A percentile compares a stretch with the other conserved stretches of the same genome.
phyloP scores from a whole-genome alignment of 208 protist species.

The Wallacemonas sp. region DNA sequence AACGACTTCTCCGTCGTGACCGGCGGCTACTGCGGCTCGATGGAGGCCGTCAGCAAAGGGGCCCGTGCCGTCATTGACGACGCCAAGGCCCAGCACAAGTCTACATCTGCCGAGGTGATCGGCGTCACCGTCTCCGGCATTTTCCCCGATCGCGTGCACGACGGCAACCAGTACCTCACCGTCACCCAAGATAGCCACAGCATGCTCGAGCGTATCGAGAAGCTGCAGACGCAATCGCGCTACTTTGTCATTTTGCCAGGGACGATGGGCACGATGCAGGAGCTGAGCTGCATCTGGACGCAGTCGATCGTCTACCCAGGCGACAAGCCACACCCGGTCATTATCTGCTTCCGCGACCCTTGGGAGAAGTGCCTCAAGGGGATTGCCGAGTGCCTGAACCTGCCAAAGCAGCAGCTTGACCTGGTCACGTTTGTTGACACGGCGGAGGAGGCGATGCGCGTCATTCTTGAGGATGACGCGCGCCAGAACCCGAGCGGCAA shows the following conservation, averaged over 20 bases:
- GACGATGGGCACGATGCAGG: conserved; percentile 67
- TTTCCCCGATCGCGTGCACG: conserved; percentile 50
- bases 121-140: conserved; percentile 50
- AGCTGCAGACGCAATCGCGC: conserved; percentile 55
- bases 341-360: conserved; percentile 71
- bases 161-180: conserved; percentile 70
- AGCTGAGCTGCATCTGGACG: conserved; percentile 68
- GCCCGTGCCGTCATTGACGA: conserved; percentile 42
- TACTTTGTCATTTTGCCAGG: conserved; percentile 70
- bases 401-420: conserved; percentile 30
- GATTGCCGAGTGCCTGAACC: conserved; percentile 32
- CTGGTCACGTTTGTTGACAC: conserved; percentile 65
- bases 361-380: conserved; percentile 58
- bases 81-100: neutral
- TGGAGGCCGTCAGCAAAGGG: conserved; percentile 75
- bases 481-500: neutral
- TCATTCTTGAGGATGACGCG: conserved; percentile 44
- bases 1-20: conserved; percentile 59
- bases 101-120: conserved; percentile 38
- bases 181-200: conserved; percentile 30
- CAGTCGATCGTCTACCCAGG: conserved; percentile 38
- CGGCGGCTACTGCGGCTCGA: conserved; percentile 74
- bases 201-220: conserved; percentile 64
- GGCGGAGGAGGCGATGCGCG: conserved; percentile 47
- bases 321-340: conserved; percentile 32